Base-by-base conservation (phyloP, 2,329 filamentous ascomycete species). In the Botrytis porri region DNA sequence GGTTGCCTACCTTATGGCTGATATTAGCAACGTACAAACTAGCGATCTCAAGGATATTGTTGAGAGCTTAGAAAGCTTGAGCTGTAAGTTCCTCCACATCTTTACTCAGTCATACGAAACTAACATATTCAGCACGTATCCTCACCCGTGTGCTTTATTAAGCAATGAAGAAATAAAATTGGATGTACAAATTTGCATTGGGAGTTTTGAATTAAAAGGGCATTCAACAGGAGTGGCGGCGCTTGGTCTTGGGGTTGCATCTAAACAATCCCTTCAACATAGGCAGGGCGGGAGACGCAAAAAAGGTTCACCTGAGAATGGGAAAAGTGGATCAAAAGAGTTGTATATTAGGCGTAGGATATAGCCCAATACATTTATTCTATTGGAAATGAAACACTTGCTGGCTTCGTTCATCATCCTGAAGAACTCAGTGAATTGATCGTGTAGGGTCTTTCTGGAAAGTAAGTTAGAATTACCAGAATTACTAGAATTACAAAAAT, bases 1-100 rank as follows among this genome's bases (percentile, higher is more conserved):
- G 87, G 88, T 96, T 77, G 96, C 96, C 32, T 99, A 99, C 82
- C 86, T 99, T 75, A 98, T 99, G 95, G 96, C 96, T 12, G 96
- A 99, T 84, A 92, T 99, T 79, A 97, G 94, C 84, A 89, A 92
- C 75, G 94, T 98, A 78, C 90, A 92, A 80, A 87, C 89, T 69
- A 86, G 86, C 59, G 92, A 97, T 80, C 94, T 98, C 82, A 95
- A 93, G 84, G 90, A 94, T 74, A 89, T 99, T 71, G 94, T 92
- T 77, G 92, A 95, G 77, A 91, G 88, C 79, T 86, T 99, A 57
- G 94, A 98, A 82, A 88, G 87, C 74, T 86, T 98, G 75, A 90
- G 87, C 83, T 95, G 92, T 93, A 88, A 86, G 91, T 45, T 61
- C 32, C 51, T 54, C 43, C 64, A 37, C 16, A 35, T 29, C 71